A percentile compares a stretch with the other conserved stretches of the same genome.
These are phyloP conservation scores for Suillus variegatus DNA, from an alignment of 768 basidiomycete species.

Conservation along the genomic window DNA sequence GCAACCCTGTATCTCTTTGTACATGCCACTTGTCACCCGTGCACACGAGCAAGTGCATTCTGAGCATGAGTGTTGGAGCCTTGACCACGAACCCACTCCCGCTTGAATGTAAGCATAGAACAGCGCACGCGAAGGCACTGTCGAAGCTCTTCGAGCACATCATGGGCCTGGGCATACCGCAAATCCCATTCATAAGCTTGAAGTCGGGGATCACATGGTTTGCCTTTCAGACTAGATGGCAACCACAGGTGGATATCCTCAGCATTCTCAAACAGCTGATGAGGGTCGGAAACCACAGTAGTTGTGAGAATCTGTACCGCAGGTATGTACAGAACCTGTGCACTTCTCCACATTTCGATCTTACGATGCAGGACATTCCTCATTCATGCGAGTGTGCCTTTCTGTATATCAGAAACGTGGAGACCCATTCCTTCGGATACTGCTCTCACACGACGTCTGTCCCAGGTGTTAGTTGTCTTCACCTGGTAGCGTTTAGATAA, in stretches of 20 bases:
- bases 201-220: neutral
- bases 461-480: neutral
- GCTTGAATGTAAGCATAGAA: slow-evolving; percentile 9
- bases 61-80: slow-evolving; percentile 8
- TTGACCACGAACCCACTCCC: slow-evolving; percentile 10
- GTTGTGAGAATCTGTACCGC: neutral
- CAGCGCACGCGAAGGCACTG: slow-evolving; percentile 9
- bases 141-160: slow-evolving; percentile 10
- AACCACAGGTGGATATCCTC: slow-evolving; percentile 8
- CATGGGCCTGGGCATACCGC: slow-evolving; percentile 12
- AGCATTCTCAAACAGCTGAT: neutral
- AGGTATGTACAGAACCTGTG: neutral
- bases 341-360: neutral
- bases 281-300: neutral
- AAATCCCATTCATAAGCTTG: neutral
- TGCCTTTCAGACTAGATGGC: slow-evolving; percentile 7
- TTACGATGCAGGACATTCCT: neutral
- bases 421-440: neutral
- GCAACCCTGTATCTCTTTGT: neutral
- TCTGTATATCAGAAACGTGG: neutral
- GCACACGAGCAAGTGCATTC: slow-evolving; percentile 1
- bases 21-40: neutral
- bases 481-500: neutral
- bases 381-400: neutral
- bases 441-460: neutral